A percentile compares a stretch with the other conserved stretches of the same genome.
These are phyloP conservation scores for Auricularia auricula-judae DNA, from an alignment of 768 basidiomycete genomes.

Conservation along the genomic window DNA sequence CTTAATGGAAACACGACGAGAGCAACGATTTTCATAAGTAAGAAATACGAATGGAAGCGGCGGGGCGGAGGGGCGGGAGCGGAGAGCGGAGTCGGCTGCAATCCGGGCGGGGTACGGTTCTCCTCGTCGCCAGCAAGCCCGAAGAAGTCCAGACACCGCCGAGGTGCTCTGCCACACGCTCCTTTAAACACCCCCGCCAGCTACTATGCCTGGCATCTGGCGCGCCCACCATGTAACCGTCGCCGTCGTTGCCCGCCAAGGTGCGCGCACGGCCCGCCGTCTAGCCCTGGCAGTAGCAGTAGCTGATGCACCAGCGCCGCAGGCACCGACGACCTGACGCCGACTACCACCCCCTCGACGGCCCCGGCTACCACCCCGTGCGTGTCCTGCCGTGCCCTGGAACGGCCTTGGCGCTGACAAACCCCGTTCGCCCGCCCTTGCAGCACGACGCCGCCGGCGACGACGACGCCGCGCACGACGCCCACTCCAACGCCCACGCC, in stretches of 20 bases:
- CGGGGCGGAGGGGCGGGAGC: no score
- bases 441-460: conserved; percentile 55
- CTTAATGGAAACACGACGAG: no score
- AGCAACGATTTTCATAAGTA: no score
- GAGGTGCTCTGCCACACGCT: conserved; percentile 26
- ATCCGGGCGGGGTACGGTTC: no score
- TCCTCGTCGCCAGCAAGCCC: not conserved
- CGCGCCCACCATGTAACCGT: conserved; percentile 47
- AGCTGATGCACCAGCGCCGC: not conserved
- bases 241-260: conserved; percentile 22
- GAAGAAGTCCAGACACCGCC: conserved; percentile 4
- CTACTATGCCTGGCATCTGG: conserved; percentile 61
- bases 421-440: conserved; percentile 36
- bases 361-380: no score
- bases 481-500: conserved; percentile 51
- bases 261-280: not conserved
- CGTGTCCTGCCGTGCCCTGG: not conserved
- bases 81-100: no score
- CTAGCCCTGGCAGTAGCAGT: no score
- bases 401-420: not conserved
- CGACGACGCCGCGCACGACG: conserved; percentile 54
- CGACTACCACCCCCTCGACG: no score
- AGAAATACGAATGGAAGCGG: no score
- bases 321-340: no score
- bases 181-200: conserved; percentile 29